Evolutionary conservation across 1,284 basidiomycete genomes (phyloP).

Genomic region (Cryptococcus sp.): DNA sequence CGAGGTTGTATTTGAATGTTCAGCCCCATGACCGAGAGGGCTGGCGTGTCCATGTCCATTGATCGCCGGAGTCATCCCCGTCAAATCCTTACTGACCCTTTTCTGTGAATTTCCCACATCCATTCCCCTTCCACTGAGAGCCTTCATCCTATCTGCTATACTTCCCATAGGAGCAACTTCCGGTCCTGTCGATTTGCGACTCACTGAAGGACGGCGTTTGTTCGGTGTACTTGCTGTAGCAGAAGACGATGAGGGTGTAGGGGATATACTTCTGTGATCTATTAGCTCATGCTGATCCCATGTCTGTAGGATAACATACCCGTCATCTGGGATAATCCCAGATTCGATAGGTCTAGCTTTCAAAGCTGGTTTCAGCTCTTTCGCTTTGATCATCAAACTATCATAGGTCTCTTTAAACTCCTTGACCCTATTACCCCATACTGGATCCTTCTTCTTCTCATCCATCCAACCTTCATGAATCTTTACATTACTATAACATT

Average conservation of each 20-base stretch:
- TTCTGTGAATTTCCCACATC: slow-evolving; percentile 28
- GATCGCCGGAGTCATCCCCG: neutral
- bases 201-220: neutral
- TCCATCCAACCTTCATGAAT: slow-evolving; percentile 26
- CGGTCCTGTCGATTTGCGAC: slow-evolving; percentile 10
- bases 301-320: neutral
- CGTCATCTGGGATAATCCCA: neutral
- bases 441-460: slow-evolving; percentile 23
- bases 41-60: neutral
- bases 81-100: slow-evolving; percentile 31
- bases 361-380: slow-evolving; percentile 33
- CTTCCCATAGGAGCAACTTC: slow-evolving; percentile 33
- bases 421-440: slow-evolving; percentile 27
- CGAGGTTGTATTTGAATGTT: neutral
- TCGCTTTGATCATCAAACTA: slow-evolving; percentile 33
- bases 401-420: slow-evolving; percentile 41
- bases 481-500: slow-evolving; percentile 22
- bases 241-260: slow-evolving; percentile 6
- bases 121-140: slow-evolving; percentile 44
- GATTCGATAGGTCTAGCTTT: slow-evolving; percentile 23
- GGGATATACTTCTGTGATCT: neutral
- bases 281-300: neutral
- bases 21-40: no score
- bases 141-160: slow-evolving; percentile 46
- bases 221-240: slow-evolving; percentile 7